Base-by-base conservation (phyloP, 805 yeast species). In the Suhomyces prunicola region DNA sequence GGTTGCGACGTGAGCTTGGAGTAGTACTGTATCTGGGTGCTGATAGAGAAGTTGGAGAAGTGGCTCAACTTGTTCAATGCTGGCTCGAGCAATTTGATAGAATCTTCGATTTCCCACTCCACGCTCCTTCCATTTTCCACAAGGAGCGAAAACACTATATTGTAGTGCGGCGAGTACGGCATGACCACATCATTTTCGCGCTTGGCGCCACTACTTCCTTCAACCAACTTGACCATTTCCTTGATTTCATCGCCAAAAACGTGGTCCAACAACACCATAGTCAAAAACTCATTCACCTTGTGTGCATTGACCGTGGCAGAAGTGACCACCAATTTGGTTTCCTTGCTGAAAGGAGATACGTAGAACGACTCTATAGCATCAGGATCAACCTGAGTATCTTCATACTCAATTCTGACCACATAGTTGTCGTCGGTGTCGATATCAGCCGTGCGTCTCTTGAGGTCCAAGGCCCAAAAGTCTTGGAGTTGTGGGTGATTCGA, bases 1-100 rank as follows among this genome's bases (percentile, higher is more conserved):
- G 73, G 62, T 46, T 63, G 56, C 44, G 56, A 55, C 12, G 69
- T 59, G 31, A 81, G 69, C 31, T 64, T 65, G 13, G 88, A 83
- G 64, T 82, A 89, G 67, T 87, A 87, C 55, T 86, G 87, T 36
- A 89, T 79, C 65, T 90, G 96, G 1, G 96, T 77, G 60, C 89
- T 93, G 23, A 92, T 75, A 4, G 92, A 81, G 63, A 93, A 84
- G 60, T 87, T 85, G 31, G 90, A 81, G 56, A 82, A 78, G 35
- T 80, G 78, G 6, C 76, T 64, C 50, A 92, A 71, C 24, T 74
- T 68, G 1, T 71, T 60, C 48, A 88, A 70, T 26, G 88, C 78
- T 1, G 90, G 87, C 1, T 73, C 62, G 58, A 90, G 82, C 15
- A 67, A 61, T n/a, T 74, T 63, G 9, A 86, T 60, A 5, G 87